Base-by-base conservation (phyloP, 768 basidiomycete genomes). In the Pisolithus orientalis region DNA sequence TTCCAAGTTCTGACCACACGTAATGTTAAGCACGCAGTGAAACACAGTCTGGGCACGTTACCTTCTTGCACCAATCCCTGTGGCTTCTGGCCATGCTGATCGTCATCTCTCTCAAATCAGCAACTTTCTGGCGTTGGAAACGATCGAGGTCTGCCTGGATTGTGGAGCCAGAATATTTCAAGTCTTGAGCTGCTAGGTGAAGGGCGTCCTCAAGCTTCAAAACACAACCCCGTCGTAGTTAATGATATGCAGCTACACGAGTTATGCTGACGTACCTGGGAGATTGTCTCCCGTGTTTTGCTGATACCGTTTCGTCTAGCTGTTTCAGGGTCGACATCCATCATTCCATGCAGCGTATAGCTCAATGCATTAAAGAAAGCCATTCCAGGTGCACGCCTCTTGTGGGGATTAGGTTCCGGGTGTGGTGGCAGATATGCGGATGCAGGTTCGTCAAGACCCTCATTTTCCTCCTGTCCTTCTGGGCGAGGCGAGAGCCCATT, bases 121-220 rank as follows among this genome's bases (percentile, higher is more conserved):
- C 92, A 3, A 99, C 96, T 66, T 99, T 99, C 74, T 98, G 96
- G 24, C 96, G 82, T 67, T 99, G 96, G 71, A 99, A 99, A 47
- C 96, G 82, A 71, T 99, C 96, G 57, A 99, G 74, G 71, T 99
- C 96, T 14, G 92, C 91, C 67, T 99, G 96, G 49, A 99, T 94
- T 21, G 94, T 97, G 42, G 87, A 89, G 60, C 90, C 93, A 0
- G 95, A 90, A 69, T 95, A 98, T 65, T 97, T 95, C 43, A 99
- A 77, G 69, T 99, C 96, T 62, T 92, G 90, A 1, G 89, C 90
- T 4, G 92, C 82, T 29, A 94, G 75, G 68, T 97, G 93, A 55
- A 96, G 76, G 5, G 94, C 95, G 62, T 94, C 94, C 66, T 99
- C 96, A 37, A 99, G 79, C 94, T 98, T 68, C 47, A 53, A 50